Percentiles rank a stretch among this genome's conserved stretches.
phyloP scores from a whole-genome alignment of 257 asterid species.

The Pogostemon cablin region DNA sequence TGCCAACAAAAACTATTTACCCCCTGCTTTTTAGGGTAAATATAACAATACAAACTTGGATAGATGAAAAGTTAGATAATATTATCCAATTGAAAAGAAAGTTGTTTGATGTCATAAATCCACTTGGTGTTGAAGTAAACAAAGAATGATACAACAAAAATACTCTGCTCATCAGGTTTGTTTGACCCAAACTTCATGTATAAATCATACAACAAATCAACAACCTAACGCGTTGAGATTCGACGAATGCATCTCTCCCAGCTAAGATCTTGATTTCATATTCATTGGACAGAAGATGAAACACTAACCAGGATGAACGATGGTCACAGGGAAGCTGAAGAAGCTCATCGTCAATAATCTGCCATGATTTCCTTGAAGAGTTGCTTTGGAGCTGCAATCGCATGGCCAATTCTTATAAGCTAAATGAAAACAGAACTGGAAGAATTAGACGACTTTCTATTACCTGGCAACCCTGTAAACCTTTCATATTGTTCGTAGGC shows the following conservation, averaged over 20 bases:
- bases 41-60: too few species aligned
- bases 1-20: too few species aligned
- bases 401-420: constrained; percentile 19
- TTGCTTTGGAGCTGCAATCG: constrained; percentile 81
- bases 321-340: neutral
- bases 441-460: neutral
- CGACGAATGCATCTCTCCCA: neutral
- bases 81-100: too few species aligned
- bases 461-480: constrained; percentile 94
- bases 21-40: too few species aligned
- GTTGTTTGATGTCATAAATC: constrained; percentile 17
- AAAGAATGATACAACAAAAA: constrained; percentile 31
- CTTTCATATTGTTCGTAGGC: constrained; percentile 90
- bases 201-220: neutral
- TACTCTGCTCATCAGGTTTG: neutral
- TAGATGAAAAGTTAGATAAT: too few species aligned
- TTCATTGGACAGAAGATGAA: neutral
- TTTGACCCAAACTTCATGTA: constrained; percentile 10
- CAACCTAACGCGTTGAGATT: neutral
- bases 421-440: constrained; percentile 18
- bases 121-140: constrained; percentile 24
- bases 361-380: constrained; percentile 64
- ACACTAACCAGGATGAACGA: constrained; percentile 4
- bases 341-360: constrained; percentile 37
- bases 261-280: neutral